Conservation (phyloP, 2,329 filamentous ascomycete genomes). For the Claviceps capensis region DNA sequence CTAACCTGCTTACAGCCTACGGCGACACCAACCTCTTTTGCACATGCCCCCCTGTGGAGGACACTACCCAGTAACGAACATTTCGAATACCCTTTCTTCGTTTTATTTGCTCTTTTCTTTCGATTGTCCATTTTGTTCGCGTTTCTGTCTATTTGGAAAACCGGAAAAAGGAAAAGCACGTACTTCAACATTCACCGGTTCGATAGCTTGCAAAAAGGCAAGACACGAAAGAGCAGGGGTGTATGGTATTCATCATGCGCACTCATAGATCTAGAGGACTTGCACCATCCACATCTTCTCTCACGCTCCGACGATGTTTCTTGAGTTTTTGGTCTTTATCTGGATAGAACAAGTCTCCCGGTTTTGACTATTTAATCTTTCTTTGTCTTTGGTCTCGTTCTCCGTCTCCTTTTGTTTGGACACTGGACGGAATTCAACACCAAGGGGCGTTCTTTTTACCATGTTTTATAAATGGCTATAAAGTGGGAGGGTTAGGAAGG, state of each 20-base stretch:
- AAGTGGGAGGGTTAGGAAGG: too few species aligned
- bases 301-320: background rate
- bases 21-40: conserved; percentile 91
- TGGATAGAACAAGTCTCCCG: too few species aligned
- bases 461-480: too few species aligned
- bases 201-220: background rate
- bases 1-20: conserved; percentile 39
- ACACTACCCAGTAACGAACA: conserved; percentile 23
- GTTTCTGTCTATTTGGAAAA: background rate
- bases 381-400: too few species aligned
- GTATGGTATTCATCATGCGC: conserved; percentile 3
- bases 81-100: background rate
- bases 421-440: too few species aligned
- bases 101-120: background rate
- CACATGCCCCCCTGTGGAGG: conserved; percentile 77
- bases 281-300: background rate
- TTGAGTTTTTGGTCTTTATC: too few species aligned
- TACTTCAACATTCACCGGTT: background rate
- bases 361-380: too few species aligned
- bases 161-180: too few species aligned
- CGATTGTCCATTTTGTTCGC: background rate
- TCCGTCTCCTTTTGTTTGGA: too few species aligned
- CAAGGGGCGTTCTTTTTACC: too few species aligned
- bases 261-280: conserved; percentile 1
- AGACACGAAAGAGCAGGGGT: background rate